Conservation (phyloP, 148 eudicot species). For the Limonium bicolor region DNA sequence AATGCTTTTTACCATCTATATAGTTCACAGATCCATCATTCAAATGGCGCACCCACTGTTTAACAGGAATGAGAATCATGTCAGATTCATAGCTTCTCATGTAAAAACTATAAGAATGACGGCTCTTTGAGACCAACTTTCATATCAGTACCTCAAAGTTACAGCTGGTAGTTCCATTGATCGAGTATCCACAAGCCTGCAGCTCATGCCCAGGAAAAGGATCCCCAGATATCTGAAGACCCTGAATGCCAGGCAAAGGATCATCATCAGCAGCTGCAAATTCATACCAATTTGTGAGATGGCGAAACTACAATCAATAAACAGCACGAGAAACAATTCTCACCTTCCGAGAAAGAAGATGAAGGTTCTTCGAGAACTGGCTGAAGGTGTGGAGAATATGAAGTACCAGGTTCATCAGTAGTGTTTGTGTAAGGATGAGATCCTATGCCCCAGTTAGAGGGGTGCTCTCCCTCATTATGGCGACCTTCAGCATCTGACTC, state of each 20-base stretch:
- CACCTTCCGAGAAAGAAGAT: conserved; percentile 87
- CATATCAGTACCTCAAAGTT: conserved; percentile 68
- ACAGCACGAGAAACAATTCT: conserved; percentile 6
- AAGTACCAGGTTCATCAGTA: conserved; percentile 42
- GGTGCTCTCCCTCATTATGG: conserved; percentile 36
- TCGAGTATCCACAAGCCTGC: conserved; percentile 66
- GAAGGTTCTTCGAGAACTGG: conserved; percentile 85
- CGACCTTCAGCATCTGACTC: conserved; percentile 37
- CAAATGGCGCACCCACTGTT: conserved; percentile 87
- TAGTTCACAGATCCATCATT: conserved; percentile 93
- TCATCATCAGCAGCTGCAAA: conserved; percentile 83
- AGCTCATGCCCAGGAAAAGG: conserved; percentile 80
- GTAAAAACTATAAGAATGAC: not conserved
- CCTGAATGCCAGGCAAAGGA: conserved; percentile 67
- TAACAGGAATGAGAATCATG: conserved; percentile 8
- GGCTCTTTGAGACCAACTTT: not conserved
- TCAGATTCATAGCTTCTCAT: conserved; percentile 3
- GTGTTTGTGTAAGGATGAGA: conserved; percentile 33
- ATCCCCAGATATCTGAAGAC: conserved; percentile 88
- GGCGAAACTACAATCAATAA: conserved; percentile 3
- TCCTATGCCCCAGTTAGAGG: conserved; percentile 46
- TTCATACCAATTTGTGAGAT: conserved; percentile 6
- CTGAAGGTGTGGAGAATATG: conserved; percentile 54
- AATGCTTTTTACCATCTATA: conserved; percentile 52
- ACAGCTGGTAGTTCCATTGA: conserved; percentile 88